Conservation (phyloP, 257 asterid species). For the Solanum etuberosum region DNA sequence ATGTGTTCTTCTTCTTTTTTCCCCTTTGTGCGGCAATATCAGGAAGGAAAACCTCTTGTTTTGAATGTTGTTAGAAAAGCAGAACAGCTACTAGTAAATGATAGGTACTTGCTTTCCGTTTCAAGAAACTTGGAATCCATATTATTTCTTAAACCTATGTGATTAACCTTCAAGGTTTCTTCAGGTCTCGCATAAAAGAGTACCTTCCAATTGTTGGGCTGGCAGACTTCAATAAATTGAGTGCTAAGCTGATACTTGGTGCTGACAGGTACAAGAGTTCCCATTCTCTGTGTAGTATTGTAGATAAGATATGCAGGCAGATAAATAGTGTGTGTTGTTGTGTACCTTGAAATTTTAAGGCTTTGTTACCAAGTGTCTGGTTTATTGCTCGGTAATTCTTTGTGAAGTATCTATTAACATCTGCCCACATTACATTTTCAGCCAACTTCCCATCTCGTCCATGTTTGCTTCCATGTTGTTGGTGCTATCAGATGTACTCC, state of each 20-base stretch:
- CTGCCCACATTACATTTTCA: neutral
- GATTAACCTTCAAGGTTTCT: conserved; percentile 3
- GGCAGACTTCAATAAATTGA: conserved; percentile 78
- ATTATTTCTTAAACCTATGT: neutral
- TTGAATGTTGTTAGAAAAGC: conserved; percentile 86
- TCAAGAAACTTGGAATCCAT: neutral
- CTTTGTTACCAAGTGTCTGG: neutral
- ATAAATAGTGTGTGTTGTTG: neutral
- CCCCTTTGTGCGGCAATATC: conserved; percentile 4
- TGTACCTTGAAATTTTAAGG: neutral
- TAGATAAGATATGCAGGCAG: neutral
- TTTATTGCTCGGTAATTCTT: neutral
- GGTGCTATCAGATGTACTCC: neutral
- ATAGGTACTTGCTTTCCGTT: conserved; percentile 33
- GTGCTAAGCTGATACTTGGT: conserved; percentile 93
- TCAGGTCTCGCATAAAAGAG: conserved; percentile 86
- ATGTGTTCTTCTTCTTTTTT: neutral
- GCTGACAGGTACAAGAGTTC: conserved; percentile 53
- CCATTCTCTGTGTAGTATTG: neutral
- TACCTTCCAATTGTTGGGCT: conserved; percentile 85
- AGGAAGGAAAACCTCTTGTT: conserved; percentile 99
- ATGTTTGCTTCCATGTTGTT: neutral
- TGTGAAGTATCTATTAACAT: neutral
- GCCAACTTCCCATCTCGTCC: neutral
- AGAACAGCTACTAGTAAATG: conserved; percentile 67